Base-by-base conservation (phyloP, 192 early-diverging fungal genomes). In the Coemansia furcata region DNA sequence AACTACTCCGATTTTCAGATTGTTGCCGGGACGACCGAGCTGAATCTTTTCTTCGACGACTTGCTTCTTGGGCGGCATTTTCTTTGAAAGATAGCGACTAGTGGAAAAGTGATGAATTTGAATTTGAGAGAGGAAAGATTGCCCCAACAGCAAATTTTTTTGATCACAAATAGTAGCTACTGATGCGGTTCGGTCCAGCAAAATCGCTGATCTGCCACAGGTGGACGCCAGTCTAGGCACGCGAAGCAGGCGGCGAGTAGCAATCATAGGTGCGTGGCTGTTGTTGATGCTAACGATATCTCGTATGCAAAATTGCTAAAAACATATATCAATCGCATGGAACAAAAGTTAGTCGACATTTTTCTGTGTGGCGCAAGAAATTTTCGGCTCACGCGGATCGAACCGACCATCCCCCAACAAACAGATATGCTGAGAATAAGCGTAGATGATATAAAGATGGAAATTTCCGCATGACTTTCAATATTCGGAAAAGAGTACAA, bases 1-100 rank as follows among this genome's bases (percentile, higher is more conserved):
- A 33, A 99, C 96, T 36, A 98, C 94, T 70, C 95, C 94, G 83
- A 94, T 89, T 85, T 92, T 93, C 72, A 94, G 86, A 76, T 94
- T 93, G 87, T 94, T 94, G 82, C 87, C 86, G 14, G 93, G 93
- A 59, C 93, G 88, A 29, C 93, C 93, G 49, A 94, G 84, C 47
- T 88, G 78, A 55, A 88, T 67, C 83, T 91, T 92, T 67, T 92
- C 89, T 76, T 92, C 93, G 44, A 77, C 80, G 42, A 80, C 86
- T 63, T 73, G 80, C 78, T 92, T 94, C 88, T 94, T 94, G 73
- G 92, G 92, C 61, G 91, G 87, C 91, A 93, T 93, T 52, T 65
- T 76, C 30, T 65, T 71, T 43, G 47, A 49, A 4, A 57, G n/a
- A n/a, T 9, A 4, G 15, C 52, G 52, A 32, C 14, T 35, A 6